Conservation (phyloP, 257 asterid genomes). For the Fraxinus americana region DNA sequence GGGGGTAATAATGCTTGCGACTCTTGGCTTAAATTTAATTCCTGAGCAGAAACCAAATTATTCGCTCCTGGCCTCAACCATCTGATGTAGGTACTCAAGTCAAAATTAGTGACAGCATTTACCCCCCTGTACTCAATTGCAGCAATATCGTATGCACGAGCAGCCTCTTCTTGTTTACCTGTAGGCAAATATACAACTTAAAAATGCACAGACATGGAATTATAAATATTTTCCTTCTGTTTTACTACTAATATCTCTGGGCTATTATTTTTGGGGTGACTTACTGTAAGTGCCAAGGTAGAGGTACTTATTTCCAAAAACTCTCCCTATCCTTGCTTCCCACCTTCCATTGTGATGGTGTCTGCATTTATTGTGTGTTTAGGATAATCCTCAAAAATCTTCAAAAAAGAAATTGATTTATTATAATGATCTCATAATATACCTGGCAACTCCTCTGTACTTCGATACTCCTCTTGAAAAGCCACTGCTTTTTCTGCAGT, state of each 20-base stretch:
- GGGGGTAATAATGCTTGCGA: conserved; percentile 26
- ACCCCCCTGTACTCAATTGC: conserved; percentile 65
- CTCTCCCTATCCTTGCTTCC: conserved; percentile 59
- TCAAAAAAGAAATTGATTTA: conserved; percentile 1
- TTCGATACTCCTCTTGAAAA: conserved; percentile 87
- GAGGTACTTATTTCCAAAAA: conserved; percentile 65
- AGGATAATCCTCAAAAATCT: background rate
- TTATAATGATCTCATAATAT: background rate
- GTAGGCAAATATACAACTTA: background rate
- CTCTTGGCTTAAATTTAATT: conserved; percentile 28
- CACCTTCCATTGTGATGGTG: conserved; percentile 74
- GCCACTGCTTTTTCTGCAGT: conserved; percentile 69
- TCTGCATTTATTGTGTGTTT: conserved; percentile 35
- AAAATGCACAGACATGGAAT: background rate
- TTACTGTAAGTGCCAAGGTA: conserved; percentile 69
- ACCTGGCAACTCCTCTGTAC: conserved; percentile 93
- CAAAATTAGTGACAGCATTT: conserved; percentile 64
- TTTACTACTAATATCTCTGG: background rate
- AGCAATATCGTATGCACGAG: conserved; percentile 67
- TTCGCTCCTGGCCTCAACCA: conserved; percentile 48
- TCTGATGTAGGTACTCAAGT: conserved; percentile 56
- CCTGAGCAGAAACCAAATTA: conserved; percentile 32
- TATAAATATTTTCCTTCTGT: background rate
- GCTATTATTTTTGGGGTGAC: conserved; percentile 19
- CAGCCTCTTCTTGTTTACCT: conserved; percentile 75